Evolutionary conservation across 208 protist species (phyloP).

Genomic region (Acanthamoeba sp.): DNA sequence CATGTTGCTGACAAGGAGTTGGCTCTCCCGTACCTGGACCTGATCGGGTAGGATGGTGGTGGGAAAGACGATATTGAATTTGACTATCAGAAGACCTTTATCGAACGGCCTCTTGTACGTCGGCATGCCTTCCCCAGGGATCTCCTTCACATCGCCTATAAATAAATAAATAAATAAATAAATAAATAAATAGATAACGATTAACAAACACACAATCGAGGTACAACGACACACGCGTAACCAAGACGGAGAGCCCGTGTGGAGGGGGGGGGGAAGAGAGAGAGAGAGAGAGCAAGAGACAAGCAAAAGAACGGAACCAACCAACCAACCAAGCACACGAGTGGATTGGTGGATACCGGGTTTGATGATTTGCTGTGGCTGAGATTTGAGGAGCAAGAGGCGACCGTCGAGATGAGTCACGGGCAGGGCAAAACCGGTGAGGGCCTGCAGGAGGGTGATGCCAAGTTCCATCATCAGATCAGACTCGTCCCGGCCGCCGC

Average conservation of each 20-base stretch:
- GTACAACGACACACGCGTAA: too few species aligned
- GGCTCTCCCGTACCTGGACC: not conserved
- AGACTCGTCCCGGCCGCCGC: not conserved
- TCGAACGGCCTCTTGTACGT: conserved; percentile 76
- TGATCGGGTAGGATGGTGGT: conserved; percentile 22
- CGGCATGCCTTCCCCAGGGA: conserved; percentile 73
- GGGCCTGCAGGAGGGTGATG: conserved; percentile 58
- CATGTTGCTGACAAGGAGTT: too few species aligned
- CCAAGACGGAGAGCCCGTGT: not conserved
- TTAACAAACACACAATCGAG: not conserved
- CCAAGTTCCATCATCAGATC: conserved; percentile 53
- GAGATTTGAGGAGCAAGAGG: conserved; percentile 58
- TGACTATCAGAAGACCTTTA: conserved; percentile 67
- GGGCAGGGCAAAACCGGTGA: conserved; percentile 64
- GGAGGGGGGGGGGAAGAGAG: not conserved
- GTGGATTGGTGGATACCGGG: not conserved
- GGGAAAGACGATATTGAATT: conserved; percentile 74
- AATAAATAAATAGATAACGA: not conserved
- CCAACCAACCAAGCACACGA: too few species aligned
- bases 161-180: too few species aligned
- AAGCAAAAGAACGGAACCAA: not conserved
- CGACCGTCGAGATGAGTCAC: conserved; percentile 72
- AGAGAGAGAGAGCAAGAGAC: not conserved
- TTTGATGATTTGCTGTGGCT: conserved; percentile 70
- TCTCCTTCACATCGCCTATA: conserved; percentile 70